These are phyloP conservation scores for Arabidopsis thaliana DNA, from an alignment of 345 rosid genomes.

Conservation along the genomic window DNA sequence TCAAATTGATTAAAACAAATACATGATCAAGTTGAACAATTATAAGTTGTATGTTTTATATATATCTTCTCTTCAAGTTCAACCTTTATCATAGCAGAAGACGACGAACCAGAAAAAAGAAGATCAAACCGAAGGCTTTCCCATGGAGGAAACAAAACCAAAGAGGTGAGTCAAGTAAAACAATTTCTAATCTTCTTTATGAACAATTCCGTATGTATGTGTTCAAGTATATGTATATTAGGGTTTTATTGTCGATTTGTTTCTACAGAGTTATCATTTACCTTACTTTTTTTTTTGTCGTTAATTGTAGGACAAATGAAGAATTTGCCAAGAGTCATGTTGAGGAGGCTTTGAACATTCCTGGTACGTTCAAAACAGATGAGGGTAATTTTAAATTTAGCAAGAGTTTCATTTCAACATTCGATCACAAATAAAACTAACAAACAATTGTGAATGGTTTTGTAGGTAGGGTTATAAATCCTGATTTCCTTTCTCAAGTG, in stretches of 20 bases:
- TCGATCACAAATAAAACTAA: not conserved
- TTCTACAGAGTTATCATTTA: not conserved
- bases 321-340: constrained; percentile 58
- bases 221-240: not conserved
- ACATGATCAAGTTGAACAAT: constrained; percentile 19
- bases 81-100: constrained; percentile 22
- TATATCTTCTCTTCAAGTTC: not conserved
- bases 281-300: not conserved
- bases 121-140: constrained; percentile 20
- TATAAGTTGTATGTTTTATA: not conserved
- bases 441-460: not conserved
- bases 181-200: not conserved
- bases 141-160: constrained; percentile 41
- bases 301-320: constrained; percentile 49
- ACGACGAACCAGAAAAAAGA: constrained; percentile 8
- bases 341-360: constrained; percentile 57
- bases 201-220: not conserved
- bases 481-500: constrained; percentile 52
- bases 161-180: constrained; percentile 29
- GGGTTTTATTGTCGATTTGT: not conserved
- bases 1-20: constrained; percentile 15
- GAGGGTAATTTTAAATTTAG: constrained; percentile 45
- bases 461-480: constrained; percentile 49
- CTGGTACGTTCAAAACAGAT: constrained; percentile 57
- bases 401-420: not conserved